Evolutionary conservation across 345 rosid genomes (phyloP), one percentile per base, ranked within the genome.

Genomic region (Populus alba): DNA sequence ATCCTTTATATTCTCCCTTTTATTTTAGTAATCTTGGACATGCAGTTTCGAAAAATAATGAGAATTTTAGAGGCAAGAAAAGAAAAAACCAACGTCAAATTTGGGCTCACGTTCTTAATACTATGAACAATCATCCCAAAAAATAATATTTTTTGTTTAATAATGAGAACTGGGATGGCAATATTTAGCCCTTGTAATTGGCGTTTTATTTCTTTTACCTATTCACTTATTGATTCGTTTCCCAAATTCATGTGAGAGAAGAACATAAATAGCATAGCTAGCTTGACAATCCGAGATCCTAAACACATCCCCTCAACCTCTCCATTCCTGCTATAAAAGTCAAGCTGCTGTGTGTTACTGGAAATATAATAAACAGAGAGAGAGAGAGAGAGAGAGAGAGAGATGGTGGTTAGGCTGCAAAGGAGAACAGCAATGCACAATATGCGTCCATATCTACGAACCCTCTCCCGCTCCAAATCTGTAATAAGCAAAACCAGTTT

Each of bases 331-430:
- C 90, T 87, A 88, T 86, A 86, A 79, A 82, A 68, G 69, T 72
- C 73, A 53, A 41, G 47, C 68, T 81, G 37, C 78, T 69, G 1
- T 51, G 12, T 27, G 74, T 39, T 73, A 27, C 77, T n/a, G n/a
- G 31, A 16, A 68, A 53, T 41, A 62, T 61, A 55, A 79, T 55
- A 65, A 55, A 75, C 66, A 53, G 29, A 66, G 68, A 77, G 35
- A 73, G 71, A 80, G 72, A 65, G 61, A 70, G 33, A 31, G 31
- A 31, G 33, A 29, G 35, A 33, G 35, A 33, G 35, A 33, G 73
- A 83, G 69, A 89, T 90, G 95, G 93, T 72, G 49, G 83, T 84
- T 25, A 84, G 83, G 79, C 59, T 82, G 63, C 88, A 80, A 71
- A 89, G 88, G 74, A 87, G 83, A 81, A 49, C 75, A 18, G 83